These are phyloP conservation scores for Pseudogymnoascus sp. DNA, from an alignment of 2,329 filamentous ascomycete genomes.

Conservation along the genomic window DNA sequence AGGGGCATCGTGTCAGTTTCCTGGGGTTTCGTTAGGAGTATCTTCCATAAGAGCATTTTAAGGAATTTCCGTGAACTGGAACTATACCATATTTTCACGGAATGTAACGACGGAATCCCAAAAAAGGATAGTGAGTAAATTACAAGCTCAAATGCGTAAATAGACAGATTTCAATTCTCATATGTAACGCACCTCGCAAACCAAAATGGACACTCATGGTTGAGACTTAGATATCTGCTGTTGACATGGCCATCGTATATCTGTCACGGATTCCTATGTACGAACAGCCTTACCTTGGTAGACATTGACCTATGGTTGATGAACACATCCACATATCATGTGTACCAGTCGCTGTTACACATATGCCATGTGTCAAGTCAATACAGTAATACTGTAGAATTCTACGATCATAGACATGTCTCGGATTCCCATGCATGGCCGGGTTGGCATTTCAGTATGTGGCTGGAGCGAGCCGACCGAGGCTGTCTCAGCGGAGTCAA, in stretches of 20 bases:
- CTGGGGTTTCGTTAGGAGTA: too few species aligned
- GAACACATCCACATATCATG: not conserved
- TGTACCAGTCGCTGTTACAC: not conserved
- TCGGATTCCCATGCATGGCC: not conserved
- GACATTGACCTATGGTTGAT: too few species aligned
- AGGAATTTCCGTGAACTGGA: too few species aligned
- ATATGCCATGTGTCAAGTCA: not conserved
- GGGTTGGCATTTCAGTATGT: not conserved
- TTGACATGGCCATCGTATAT: too few species aligned
- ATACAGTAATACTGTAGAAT: not conserved
- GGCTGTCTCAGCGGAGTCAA: not conserved
- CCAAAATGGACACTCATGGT: not conserved
- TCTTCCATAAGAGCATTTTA: too few species aligned
- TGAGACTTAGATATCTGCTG: not conserved
- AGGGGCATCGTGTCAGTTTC: not conserved
- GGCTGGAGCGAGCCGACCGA: not conserved
- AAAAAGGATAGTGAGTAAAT: not conserved
- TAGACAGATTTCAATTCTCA: not conserved
- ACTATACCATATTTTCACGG: too few species aligned
- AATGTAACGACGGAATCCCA: not conserved
- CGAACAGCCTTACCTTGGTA: too few species aligned
- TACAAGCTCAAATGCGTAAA: not conserved
- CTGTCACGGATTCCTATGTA: too few species aligned
- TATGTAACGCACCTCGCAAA: not conserved
- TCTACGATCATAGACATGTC: not conserved